These are phyloP conservation scores for Strigomonas galati DNA, from an alignment of 208 protist species.

Conservation along the genomic window DNA sequence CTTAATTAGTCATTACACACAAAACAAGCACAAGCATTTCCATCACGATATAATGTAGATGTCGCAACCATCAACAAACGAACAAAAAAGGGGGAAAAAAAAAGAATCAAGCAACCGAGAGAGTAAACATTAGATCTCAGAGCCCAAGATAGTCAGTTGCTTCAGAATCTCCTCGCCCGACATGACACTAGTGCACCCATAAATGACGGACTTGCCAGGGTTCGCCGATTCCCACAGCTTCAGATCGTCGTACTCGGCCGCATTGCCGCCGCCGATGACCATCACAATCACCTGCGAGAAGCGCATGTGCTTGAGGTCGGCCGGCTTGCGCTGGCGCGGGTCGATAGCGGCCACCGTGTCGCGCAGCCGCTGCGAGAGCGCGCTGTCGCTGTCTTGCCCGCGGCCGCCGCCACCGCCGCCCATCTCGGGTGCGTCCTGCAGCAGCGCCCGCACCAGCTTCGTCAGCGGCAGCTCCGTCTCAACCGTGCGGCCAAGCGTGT, in stretches of 20 bases:
- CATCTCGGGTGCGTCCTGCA: constrained; percentile 52
- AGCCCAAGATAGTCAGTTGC: constrained; percentile 62
- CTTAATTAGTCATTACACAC: too few relatives aligned
- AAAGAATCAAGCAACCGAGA: constrained; percentile 7
- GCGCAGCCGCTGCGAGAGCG: constrained; percentile 29
- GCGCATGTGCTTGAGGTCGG: constrained; percentile 52
- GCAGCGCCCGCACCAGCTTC: constrained; percentile 79
- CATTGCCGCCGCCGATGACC: constrained; percentile 75
- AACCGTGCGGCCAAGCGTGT: constrained; percentile 50
- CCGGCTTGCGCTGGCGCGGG: constrained; percentile 54
- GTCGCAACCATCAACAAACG: too few relatives aligned
- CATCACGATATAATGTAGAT: too few relatives aligned
- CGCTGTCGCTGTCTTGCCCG: constrained; percentile 1
- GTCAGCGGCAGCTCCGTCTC: constrained; percentile 79
- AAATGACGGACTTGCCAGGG: constrained; percentile 75
- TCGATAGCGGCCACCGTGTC: constrained; percentile 73
- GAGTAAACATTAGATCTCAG: neutral
- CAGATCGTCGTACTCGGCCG: constrained; percentile 88
- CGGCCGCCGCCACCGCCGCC: constrained; percentile 1
- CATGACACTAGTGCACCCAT: constrained; percentile 80
- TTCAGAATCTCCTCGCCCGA: constrained; percentile 77
- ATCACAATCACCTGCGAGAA: constrained; percentile 90
- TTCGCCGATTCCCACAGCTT: constrained; percentile 77
- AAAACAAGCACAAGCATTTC: too few relatives aligned
- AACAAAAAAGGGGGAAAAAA: constrained; percentile 2